Base-by-base conservation (phyloP, 2,329 filamentous ascomycete species). In the Cercospora janseana region DNA sequence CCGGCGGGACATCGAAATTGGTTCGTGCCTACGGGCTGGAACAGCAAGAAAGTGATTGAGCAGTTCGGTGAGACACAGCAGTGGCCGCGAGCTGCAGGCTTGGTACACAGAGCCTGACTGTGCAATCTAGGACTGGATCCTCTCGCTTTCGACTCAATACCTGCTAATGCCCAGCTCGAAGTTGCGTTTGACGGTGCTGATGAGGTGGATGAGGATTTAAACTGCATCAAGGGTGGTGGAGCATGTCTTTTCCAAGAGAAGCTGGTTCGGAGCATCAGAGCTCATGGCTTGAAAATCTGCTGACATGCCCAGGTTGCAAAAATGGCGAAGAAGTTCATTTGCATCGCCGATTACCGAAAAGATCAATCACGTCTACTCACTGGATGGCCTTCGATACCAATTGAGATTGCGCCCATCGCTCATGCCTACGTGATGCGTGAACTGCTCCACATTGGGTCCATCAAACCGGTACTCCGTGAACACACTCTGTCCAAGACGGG, bases 191-290 rank as follows among this genome's bases (percentile, higher is more conserved):
- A 98, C 66, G 93, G 93, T 46, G 93, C 93, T 3, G 93, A 98
- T 68, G 93, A 98, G 75, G 90, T 98, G 24, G 93, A 98, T 67
- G 84, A 88, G 38, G 87, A 94, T 45, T 74, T 98, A 53, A 98
- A 97, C 72, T 89, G 92, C 66, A 97, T 98, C 75, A 97, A 97
- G 75, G 93, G 93, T 47, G 93, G 93, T 42, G 93, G 93, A 51
- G 93, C 90, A n/a, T 98, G 93, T 71, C 74, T 97, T 49, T 95
- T 95, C 75, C 93, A 97, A 71, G 93, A 98, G 74, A 98, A 98
- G 76, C 78, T 98, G 58, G 44, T 37, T 13, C 15, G 34, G 3
- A 35, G 13, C 13, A 15, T 12, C 3, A 12, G 12, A n/a, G 51
- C 44, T 28, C 54, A 57, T 49, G 57, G 60, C 32, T 61, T 64